Percentiles rank a stretch among this genome's conserved stretches.
Evolutionary conservation across 306 rosid species (phyloP).

Genomic region (Rubus idaeus): DNA sequence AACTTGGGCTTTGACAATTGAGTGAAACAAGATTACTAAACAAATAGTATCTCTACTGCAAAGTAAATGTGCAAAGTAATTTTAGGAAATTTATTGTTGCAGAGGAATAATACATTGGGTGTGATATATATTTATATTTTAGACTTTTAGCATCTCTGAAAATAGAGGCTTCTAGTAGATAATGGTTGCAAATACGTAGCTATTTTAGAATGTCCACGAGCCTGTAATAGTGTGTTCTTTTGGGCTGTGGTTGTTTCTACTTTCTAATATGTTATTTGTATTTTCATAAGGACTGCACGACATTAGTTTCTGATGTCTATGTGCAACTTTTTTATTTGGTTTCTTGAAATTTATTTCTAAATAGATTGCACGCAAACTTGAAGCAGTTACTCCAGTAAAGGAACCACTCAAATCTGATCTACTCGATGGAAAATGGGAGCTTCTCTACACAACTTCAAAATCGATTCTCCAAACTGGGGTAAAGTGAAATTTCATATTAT

Average conservation of each 20-base stretch:
- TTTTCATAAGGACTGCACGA: not conserved
- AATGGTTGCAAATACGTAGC: not conserved
- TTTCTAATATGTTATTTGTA: not conserved
- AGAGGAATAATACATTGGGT: not conserved
- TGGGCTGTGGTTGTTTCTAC: not conserved
- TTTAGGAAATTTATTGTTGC: not conserved
- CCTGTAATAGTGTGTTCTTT: not conserved
- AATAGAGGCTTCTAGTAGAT: too few relatives aligned
- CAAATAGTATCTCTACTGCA: too few relatives aligned
- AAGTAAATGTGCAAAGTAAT: not conserved
- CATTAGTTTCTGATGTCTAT: constrained; percentile 8
- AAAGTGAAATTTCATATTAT: not conserved
- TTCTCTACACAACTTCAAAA: constrained; percentile 79
- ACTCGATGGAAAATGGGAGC: constrained; percentile 96
- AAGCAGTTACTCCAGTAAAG: constrained; percentile 74
- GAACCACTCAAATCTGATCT: constrained; percentile 71
- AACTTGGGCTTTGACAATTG: too few relatives aligned
- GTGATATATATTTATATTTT: too few relatives aligned
- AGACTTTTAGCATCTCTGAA: too few relatives aligned
- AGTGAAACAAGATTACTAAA: too few relatives aligned
- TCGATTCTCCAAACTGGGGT: constrained; percentile 79
- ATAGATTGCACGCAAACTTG: constrained; percentile 88
- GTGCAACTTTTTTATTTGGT: constrained; percentile 31
- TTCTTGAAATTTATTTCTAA: constrained; percentile 43
- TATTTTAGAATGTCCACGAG: not conserved